phyloP scores from a whole-genome alignment of 2,329 filamentous ascomycete genomes.

The Ophiostoma tasmaniense region DNA sequence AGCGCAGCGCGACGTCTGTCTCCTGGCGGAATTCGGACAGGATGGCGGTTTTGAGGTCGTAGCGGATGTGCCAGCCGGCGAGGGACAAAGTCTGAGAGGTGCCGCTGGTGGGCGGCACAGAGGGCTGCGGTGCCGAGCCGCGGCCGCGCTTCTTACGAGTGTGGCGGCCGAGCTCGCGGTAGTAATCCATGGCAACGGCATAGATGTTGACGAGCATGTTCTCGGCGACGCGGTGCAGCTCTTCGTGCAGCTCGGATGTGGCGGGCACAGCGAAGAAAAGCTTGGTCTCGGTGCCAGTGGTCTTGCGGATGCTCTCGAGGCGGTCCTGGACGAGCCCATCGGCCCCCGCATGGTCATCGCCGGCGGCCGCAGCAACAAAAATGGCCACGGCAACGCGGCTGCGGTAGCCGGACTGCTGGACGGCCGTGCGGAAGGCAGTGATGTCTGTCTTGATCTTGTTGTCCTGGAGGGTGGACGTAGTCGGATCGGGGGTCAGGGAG shows the following conservation, averaged over 20 bases:
- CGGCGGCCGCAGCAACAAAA: conserved; percentile 39
- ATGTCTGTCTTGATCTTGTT: conserved; percentile 85
- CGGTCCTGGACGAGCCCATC: conserved; percentile 61
- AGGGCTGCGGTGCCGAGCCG: conserved; percentile 68
- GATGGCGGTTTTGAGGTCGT: conserved; percentile 86
- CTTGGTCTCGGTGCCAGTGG: conserved; percentile 73
- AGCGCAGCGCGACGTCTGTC: conserved; percentile 76
- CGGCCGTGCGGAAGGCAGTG: conserved; percentile 60
- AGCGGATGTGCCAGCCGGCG: conserved; percentile 85
- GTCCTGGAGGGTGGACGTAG: conserved; percentile 69
- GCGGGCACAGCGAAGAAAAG: conserved; percentile 78
- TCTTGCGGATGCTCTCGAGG: conserved; percentile 67
- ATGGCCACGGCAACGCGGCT: conserved; percentile 69
- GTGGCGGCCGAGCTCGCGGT: conserved; percentile 88
- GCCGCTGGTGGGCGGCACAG: conserved; percentile 70
- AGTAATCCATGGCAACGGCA: conserved; percentile 74
- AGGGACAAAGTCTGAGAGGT: conserved; percentile 79
- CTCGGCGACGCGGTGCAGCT: conserved; percentile 65
- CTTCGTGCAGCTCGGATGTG: conserved; percentile 42
- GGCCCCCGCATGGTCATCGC: conserved; percentile 41
- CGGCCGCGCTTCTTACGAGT: conserved; percentile 78
- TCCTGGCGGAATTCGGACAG: conserved; percentile 92
- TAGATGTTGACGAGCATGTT: conserved; percentile 67
- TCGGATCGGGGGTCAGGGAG: conserved; percentile 61
- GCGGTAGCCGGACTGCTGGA: conserved; percentile 65